A percentile compares a stretch with the other conserved stretches of the same genome.
Evolutionary conservation across 2,329 filamentous ascomycete genomes (phyloP).

Genomic region (Botryosphaeria dothidea): DNA sequence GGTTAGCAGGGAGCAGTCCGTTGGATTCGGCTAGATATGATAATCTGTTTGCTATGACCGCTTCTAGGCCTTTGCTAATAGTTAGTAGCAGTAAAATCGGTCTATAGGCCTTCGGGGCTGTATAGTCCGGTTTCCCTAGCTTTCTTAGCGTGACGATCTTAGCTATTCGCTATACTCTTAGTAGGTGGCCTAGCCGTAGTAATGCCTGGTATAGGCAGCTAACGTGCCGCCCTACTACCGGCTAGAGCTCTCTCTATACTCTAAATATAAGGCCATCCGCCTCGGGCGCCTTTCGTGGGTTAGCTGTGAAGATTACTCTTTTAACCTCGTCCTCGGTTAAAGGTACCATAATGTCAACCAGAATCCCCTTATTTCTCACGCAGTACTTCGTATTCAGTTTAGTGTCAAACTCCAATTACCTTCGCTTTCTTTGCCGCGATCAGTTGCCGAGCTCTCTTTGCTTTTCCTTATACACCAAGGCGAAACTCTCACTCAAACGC

Average conservation of each 20-base stretch:
- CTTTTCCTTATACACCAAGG: no score
- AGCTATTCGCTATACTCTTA: constrained; percentile 18
- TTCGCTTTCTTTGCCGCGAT: no score
- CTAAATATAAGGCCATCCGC: neutral
- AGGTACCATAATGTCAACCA: neutral
- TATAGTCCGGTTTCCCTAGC: constrained; percentile 29
- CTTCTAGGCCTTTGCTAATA: constrained; percentile 25
- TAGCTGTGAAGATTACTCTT: neutral
- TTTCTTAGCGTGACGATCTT: constrained; percentile 24
- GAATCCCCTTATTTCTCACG: no score
- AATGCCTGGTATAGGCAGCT: neutral
- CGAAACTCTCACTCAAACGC: no score
- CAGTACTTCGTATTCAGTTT: no score
- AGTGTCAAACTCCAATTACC: no score
- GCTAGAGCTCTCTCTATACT: neutral
- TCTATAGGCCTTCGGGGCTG: constrained; percentile 25
- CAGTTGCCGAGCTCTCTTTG: no score
- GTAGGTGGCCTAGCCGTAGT: neutral
- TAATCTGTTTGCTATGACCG: constrained; percentile 24
- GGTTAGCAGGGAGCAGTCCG: constrained; percentile 25
- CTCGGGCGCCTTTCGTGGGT: neutral
- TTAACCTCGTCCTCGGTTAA: neutral
- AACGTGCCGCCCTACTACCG: neutral
- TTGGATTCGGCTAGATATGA: constrained; percentile 24
- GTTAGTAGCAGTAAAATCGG: constrained; percentile 29